Percentiles rank a stretch among this genome's conserved stretches.
These are phyloP conservation scores for Westerdykella ornata DNA, from an alignment of 2,329 filamentous ascomycete species.

Conservation along the genomic window DNA sequence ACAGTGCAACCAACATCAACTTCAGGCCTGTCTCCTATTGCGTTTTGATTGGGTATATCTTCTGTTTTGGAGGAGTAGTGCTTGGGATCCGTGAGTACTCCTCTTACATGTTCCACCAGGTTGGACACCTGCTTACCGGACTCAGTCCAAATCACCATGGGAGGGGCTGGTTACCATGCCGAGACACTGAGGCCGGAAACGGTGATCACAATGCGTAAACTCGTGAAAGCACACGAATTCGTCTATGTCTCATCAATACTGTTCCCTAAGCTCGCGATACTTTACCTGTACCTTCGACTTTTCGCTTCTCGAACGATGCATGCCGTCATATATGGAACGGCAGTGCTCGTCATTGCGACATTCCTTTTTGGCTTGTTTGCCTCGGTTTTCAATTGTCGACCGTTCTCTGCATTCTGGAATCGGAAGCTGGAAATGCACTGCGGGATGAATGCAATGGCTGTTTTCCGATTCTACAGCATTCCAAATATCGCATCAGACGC, in stretches of 20 bases:
- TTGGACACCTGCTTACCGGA: conserved; percentile 2
- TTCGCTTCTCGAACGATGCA: conserved; percentile 8
- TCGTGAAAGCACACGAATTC: conserved; percentile 14
- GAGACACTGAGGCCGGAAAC: conserved; percentile 5
- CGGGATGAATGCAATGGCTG: conserved; percentile 9
- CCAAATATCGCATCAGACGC: conserved; percentile 37
- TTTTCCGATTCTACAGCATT: conserved; percentile 19
- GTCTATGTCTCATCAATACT: conserved; percentile 13
- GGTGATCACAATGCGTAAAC: conserved; percentile 9
- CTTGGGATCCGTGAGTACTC: conserved; percentile 12
- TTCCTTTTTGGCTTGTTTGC: conserved; percentile 11
- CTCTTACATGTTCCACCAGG: not conserved
- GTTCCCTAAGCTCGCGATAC: conserved; percentile 16
- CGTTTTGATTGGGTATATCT: conserved; percentile 12
- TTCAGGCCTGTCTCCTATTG: conserved; percentile 8
- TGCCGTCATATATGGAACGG: conserved; percentile 9
- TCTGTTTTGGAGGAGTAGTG: conserved; percentile 14
- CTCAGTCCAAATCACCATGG: conserved; percentile 14
- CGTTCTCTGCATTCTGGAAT: conserved; percentile 12
- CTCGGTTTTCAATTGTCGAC: conserved; percentile 11
- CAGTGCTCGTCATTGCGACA: conserved; percentile 7
- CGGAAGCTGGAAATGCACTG: conserved; percentile 3
- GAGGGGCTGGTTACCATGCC: conserved; percentile 14
- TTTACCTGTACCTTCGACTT: conserved; percentile 16
- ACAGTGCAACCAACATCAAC: conserved; percentile 8